phyloP scores from a whole-genome alignment of 495 filamentous ascomycete genomes.

The Sabuloglossum arenarium region DNA sequence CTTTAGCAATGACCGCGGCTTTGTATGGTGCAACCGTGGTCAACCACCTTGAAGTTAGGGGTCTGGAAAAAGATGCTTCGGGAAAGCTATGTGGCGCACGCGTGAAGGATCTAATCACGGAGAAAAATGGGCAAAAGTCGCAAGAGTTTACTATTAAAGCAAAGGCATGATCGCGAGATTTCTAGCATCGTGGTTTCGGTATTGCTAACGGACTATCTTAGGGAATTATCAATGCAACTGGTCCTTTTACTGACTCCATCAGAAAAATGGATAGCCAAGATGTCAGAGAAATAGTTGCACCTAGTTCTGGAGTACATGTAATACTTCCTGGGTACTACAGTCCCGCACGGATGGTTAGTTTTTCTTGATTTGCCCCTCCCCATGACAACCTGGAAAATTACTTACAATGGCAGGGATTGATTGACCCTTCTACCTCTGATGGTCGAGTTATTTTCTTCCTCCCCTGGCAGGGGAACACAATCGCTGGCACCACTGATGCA shows the following conservation, averaged over 20 bases:
- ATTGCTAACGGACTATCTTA: conserved; percentile 8
- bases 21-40: conserved; percentile 83
- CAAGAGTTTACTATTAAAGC: conserved; percentile 59
- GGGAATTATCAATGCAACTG: conserved; percentile 92
- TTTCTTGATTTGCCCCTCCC: neutral
- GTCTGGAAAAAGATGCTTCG: conserved; percentile 55
- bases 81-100: conserved; percentile 65
- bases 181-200: neutral
- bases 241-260: conserved; percentile 85
- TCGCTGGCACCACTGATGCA: conserved; percentile 89
- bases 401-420: conserved; percentile 35
- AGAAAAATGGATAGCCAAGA: conserved; percentile 68
- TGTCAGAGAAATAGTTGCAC: conserved; percentile 74
- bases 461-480: conserved; percentile 98
- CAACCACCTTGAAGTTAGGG: conserved; percentile 81
- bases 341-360: conserved; percentile 55
- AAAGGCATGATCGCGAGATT: conserved; percentile 14
- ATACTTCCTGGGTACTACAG: conserved; percentile 92
- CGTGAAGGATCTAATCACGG: conserved; percentile 53
- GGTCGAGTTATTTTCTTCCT: conserved; percentile 98
- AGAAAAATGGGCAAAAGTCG: conserved; percentile 27
- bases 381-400: neutral
- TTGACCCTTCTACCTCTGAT: conserved; percentile 87
- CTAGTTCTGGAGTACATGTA: conserved; percentile 84
- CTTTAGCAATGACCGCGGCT: conserved; percentile 85